These are phyloP conservation scores for Neurospora sp. DNA, from an alignment of 495 filamentous ascomycete genomes.

Conservation along the genomic window DNA sequence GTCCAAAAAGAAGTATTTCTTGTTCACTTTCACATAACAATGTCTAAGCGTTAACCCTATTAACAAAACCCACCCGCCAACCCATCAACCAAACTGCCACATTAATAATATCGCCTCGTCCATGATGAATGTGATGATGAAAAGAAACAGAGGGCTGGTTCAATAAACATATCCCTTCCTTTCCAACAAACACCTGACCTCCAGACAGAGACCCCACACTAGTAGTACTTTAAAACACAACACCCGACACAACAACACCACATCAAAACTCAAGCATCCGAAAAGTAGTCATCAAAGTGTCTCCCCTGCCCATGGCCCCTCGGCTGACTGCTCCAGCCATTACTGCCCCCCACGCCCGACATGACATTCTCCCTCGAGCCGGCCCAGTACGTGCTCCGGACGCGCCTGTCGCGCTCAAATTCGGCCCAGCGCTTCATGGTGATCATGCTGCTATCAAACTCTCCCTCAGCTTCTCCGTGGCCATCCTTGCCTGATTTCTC, in stretches of 20 bases:
- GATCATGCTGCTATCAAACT: constrained; percentile 96
- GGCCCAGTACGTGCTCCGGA: constrained; percentile 32
- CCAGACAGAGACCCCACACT: background rate
- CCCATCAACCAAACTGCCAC: background rate
- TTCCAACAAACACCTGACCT: background rate
- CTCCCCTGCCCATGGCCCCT: constrained; percentile 25
- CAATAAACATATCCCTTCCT: background rate
- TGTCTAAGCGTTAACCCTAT: background rate
- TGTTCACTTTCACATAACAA: background rate
- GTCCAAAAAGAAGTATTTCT: background rate
- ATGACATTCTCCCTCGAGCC: constrained; percentile 34
- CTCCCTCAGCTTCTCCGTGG: constrained; percentile 72
- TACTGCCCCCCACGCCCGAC: constrained; percentile 18
- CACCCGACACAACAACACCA: background rate
- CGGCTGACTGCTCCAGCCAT: constrained; percentile 12
- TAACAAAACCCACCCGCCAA: background rate
- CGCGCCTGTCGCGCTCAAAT: constrained; percentile 59
- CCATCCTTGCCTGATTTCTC: constrained; percentile 73
- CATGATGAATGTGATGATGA: background rate
- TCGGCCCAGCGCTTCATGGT: constrained; percentile 98
- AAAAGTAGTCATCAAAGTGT: constrained; percentile 42
- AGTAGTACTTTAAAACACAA: background rate
- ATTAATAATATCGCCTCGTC: background rate
- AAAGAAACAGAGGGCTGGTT: background rate
- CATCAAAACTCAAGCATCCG: constrained; percentile 29